phyloP scores from a whole-genome alignment of 2,329 filamentous ascomycete species.

The Rutstroemia sydowiana region DNA sequence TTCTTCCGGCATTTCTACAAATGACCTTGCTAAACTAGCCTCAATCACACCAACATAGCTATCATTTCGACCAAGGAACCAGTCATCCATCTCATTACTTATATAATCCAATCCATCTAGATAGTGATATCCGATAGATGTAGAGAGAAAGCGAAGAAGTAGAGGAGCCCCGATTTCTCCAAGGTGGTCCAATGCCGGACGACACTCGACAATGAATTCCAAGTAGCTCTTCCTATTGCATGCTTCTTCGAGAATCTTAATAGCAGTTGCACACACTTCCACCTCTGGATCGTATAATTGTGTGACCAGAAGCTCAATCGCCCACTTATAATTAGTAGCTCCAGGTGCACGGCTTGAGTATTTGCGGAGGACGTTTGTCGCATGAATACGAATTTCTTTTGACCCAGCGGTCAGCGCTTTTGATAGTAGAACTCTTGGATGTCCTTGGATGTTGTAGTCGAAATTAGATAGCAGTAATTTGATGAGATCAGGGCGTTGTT shows the following conservation, averaged over 20 bases:
- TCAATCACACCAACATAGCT: constrained; percentile 93
- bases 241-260: constrained; percentile 95
- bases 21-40: constrained; percentile 84
- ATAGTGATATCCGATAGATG: constrained; percentile 95
- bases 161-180: constrained; percentile 95
- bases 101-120: constrained; percentile 96
- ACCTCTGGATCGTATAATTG: constrained; percentile 97
- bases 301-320: constrained; percentile 92
- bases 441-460: constrained; percentile 82
- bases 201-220: constrained; percentile 94
- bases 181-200: constrained; percentile 87
- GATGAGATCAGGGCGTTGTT: constrained; percentile 84
- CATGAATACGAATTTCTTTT: constrained; percentile 85
- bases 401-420: constrained; percentile 89
- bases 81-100: constrained; percentile 99
- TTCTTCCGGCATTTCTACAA: constrained; percentile 44
- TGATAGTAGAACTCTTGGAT: constrained; percentile 84
- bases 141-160: constrained; percentile 85
- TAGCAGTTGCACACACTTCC: constrained; percentile 89
- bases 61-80: constrained; percentile 95
- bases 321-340: constrained; percentile 78
- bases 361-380: constrained; percentile 78
- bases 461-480: constrained; percentile 83
- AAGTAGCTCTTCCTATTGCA: constrained; percentile 88
- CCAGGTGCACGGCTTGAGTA: constrained; percentile 60